These are phyloP conservation scores for Umbelopsis sp. DNA, from an alignment of 192 early-diverging fungal genomes.

Conservation along the genomic window DNA sequence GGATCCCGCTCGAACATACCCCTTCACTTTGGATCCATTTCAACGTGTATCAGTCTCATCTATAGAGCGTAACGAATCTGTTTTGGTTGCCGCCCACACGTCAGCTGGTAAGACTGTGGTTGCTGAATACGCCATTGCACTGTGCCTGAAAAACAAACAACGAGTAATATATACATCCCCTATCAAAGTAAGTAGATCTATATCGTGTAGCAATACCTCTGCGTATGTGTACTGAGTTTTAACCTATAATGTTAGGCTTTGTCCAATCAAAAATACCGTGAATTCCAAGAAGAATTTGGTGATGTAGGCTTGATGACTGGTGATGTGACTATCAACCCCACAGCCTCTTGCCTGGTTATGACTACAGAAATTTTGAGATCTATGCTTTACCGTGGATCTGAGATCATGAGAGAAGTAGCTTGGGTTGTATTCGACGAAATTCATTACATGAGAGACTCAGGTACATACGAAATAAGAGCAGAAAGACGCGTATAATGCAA, in stretches of 20 bases:
- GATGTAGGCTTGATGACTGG: slow-evolving; percentile 99
- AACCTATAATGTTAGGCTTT: slow-evolving; percentile 62
- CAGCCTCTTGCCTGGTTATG: slow-evolving; percentile 94
- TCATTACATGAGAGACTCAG: slow-evolving; percentile 96
- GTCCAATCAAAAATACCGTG: slow-evolving; percentile 98
- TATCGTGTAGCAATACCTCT: background rate
- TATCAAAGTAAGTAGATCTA: slow-evolving; percentile 72
- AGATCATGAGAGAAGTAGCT: slow-evolving; percentile 94
- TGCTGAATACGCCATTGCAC: slow-evolving; percentile 98
- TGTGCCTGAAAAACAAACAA: slow-evolving; percentile 83
- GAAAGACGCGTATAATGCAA: background rate
- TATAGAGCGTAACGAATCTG: slow-evolving; percentile 90
- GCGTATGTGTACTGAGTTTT: background rate
- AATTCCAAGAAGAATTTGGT: slow-evolving; percentile 93
- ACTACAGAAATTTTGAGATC: slow-evolving; percentile 97
- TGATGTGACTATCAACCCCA: slow-evolving; percentile 95
- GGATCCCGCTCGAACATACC: slow-evolving; percentile 84
- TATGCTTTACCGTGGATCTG: slow-evolving; percentile 97
- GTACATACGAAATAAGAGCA: slow-evolving; percentile 33
- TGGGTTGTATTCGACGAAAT: slow-evolving; percentile 99
- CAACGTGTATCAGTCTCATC: slow-evolving; percentile 85
- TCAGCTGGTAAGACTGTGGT: slow-evolving; percentile 98
- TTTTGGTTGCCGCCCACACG: slow-evolving; percentile 95
- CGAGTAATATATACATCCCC: slow-evolving; percentile 96
- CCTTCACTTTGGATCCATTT: slow-evolving; percentile 95